Base-by-base conservation (phyloP, 352 stramenopile species). In the Elongisporangium anandrum region DNA sequence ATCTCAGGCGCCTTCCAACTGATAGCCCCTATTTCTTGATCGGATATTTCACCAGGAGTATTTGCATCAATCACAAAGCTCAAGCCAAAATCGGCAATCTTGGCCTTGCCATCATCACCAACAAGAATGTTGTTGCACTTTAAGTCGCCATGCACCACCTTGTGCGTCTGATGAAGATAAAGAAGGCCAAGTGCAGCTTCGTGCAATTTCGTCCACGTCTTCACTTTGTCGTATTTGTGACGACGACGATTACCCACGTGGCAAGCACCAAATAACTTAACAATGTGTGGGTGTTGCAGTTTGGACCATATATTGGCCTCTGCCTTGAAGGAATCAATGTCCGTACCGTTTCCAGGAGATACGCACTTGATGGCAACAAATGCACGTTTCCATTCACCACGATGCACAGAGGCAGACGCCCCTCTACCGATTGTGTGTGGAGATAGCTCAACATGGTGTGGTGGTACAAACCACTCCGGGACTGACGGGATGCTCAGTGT, bases 41-140 rank as follows among this genome's bases (percentile, higher is more conserved):
- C 9, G 9, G 29, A 15, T 15, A 13, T 15, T 41, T 41, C 29
- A 19, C 12, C 22, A 15, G 48, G 15, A 52, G 48, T 10, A 52
- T 17, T 26, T 52, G 19, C 5, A 12, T 52, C 48, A 54, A 88
- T 77, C 4, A 41, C 29, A 41, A 41, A 41, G 29, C 29, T 41
- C 29, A 41, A 41, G 29, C 84, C 81, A 60, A 94, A 94, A 63
- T 94, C 83, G 2, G 81, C 78, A 59, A 96, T 92, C 63, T 94
- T 94, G 54, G 87, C 77, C 8, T 92, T 69, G 56, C 78, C 86
- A 45, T 83, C 61, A n/a, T 81, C 64, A 22, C 68, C 70, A 34
- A 92, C 59, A 47, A 94, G 65, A 48, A 94, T 62, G 54, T 95
- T 88, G 57, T 87, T 73, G 2, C 72, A 74, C 60, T 90, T 88